Evolutionary conservation across 139 green algal genomes (phyloP).

Genomic region (Haematococcus lacustris): DNA sequence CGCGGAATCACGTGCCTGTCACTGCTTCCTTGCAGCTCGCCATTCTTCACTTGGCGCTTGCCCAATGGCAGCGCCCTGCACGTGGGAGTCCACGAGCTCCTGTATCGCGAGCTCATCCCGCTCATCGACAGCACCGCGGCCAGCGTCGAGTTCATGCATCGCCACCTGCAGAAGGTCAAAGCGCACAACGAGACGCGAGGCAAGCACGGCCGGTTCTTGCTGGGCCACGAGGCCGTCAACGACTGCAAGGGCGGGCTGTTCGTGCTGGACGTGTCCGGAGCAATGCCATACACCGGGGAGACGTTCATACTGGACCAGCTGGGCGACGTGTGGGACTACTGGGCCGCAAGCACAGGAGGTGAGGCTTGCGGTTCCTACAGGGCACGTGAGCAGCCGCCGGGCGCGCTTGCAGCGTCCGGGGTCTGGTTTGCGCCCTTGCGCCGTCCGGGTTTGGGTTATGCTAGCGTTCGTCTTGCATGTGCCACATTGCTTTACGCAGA

Average conservation of each 20-base stretch:
- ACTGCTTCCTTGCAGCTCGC: no score
- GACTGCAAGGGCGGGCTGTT: conserved; percentile 29
- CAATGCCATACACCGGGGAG: conserved; percentile 9
- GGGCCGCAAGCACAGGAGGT: no score
- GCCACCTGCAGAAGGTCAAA: conserved; percentile 22
- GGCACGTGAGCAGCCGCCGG: no score
- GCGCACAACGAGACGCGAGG: conserved; percentile 21
- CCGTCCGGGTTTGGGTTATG: no score
- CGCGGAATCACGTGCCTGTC: no score
- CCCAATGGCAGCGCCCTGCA: conserved; percentile 31
- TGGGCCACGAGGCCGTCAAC: conserved; percentile 31
- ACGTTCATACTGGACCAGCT: conserved; percentile 30
- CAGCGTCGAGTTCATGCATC: conserved; percentile 25
- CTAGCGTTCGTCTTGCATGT: no score
- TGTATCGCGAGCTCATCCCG: conserved; percentile 35
- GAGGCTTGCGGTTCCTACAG: no score
- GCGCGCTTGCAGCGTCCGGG: no score
- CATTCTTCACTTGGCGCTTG: conserved; percentile 40
- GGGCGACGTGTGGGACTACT: conserved; percentile 7
- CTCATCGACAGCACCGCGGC: conserved; percentile 26
- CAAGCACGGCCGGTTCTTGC: conserved; percentile 33
- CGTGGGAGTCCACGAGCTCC: conserved; percentile 24
- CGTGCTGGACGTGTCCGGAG: conserved; percentile 29
- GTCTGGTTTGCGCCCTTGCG: no score
- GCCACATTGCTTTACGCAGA: no score